Conservation (phyloP, 208 protist genomes). For the Leishmania martiniquensis region DNA sequence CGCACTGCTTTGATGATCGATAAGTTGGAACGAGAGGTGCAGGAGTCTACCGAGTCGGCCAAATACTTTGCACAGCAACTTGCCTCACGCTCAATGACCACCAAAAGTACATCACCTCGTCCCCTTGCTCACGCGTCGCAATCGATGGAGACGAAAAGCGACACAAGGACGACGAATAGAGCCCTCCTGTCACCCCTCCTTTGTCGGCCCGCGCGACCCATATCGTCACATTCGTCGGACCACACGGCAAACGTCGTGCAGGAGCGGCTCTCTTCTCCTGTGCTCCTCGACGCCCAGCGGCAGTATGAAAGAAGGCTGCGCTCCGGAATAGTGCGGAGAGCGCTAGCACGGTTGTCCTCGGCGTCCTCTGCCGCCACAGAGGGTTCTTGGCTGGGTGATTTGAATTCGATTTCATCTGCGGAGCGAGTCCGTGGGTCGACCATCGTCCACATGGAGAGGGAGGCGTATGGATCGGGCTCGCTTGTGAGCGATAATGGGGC, state of each 20-base stretch:
- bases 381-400: no score
- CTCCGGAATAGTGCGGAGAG: no score
- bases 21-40: neutral
- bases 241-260: neutral
- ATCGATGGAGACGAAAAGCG: neutral
- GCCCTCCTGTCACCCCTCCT: neutral
- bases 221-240: neutral
- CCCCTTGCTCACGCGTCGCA: neutral
- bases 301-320: no score
- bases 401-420: no score
- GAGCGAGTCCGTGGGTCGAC: no score
- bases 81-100: neutral
- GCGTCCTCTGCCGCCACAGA: no score
- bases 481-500: no score
- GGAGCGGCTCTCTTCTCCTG: no score
- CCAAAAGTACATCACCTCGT: neutral
- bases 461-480: no score
- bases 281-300: no score
- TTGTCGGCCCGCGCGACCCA: neutral
- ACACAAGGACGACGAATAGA: neutral
- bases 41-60: neutral
- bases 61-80: neutral
- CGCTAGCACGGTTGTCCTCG: no score
- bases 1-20: neutral
- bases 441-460: no score